Base-by-base conservation (phyloP, 768 basidiomycete genomes). In the Serendipita sp. region DNA sequence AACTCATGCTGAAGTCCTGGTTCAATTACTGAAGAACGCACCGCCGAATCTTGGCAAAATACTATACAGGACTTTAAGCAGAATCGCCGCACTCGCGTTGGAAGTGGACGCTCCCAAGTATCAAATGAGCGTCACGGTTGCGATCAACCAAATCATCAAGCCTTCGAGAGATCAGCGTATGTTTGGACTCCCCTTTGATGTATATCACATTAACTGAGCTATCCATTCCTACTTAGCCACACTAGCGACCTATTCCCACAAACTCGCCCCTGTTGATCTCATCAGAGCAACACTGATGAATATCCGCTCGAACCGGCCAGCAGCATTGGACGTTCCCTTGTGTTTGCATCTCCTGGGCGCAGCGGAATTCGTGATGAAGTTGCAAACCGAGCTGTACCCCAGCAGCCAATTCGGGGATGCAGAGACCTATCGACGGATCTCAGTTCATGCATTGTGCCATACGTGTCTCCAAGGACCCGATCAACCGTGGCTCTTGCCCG, bases 1-100 rank as follows among this genome's bases (percentile, higher is more conserved):
- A 0, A 70, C 75, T 42, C 82, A 82, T 67, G 73, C 86, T 7
- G 83, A 85, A 60, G 80, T 86, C 62, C 72, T 90, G 3, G 7
- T n/a, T 3, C 53, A 33, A n/a, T 31, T 58, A 7, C 17, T 58
- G 3, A 58, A 58, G 24, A 26, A 31, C n/a, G 53, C 53, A 11
- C 53, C 53, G 31, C 22, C 53, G 7, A 28, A 33, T 31, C 17
- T 58, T 9, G 17, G 17, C 7, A 58, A 58, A 31, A 58, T 58
- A 24, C 24, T 58, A 20, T n/a, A 58, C 17, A 20, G 53, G 30
- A 58, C 53, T 24, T 31, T 58, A 7, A n/a, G 24, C 9, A 22
- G 53, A 17, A 17, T 58, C 7, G 17, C 31, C 4, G 17, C 30
- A 31, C 11, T 5, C 7, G 24, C 53, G 4, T 17, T 58, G 31